Base-by-base conservation (phyloP, 1,284 basidiomycete genomes). In the Melampsora americana region DNA sequence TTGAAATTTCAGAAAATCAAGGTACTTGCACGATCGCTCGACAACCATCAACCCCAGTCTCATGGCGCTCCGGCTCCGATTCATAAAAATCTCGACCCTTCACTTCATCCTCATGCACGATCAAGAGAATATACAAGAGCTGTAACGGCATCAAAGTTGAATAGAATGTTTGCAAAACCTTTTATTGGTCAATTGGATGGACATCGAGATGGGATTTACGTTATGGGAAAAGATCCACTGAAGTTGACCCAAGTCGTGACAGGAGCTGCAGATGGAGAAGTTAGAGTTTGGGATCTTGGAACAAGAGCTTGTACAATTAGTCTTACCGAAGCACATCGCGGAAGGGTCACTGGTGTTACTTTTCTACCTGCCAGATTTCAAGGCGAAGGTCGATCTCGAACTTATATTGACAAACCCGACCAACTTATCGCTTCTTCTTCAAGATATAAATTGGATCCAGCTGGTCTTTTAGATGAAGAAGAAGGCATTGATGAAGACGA, bases 81-180 rank as follows among this genome's bases (percentile, higher is more conserved):
- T 0, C 92, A 92, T 16, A 87, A 95, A 72, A 99, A 99, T 83
- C 88, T 99, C 59, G 90, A 98, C 81, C 94, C 95, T 0, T 86
- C 93, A 26, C 88, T 94, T 83, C 95, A 99, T 82, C 96, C 95
- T 0, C 98, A 99, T 83, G 87, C 93, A 3, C 90, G 92, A 62
- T 91, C 93, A 16, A 86, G 96, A 78, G 95, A 99, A 85, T 93
- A 96, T 69, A 94, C 90, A 26, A 89, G 96, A 77, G 96, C 96
- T 1, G 83, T 99, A 66, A 96, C 94, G 78, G 95, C 95, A 0
- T 91, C 91, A 28, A 99, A 99, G 85, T 90, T 99, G 85, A 95
- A 98, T 77, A 86, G 93, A 69, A 92, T 99, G 85, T 98, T 98
- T 82, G 90, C 95, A 32, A 98, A 96, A 82, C 96, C 96, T 0